A percentile compares a stretch with the other conserved stretches of the same genome.
Conservation (phyloP, 768 basidiomycete genomes). For the Tulasnella sp. region DNA sequence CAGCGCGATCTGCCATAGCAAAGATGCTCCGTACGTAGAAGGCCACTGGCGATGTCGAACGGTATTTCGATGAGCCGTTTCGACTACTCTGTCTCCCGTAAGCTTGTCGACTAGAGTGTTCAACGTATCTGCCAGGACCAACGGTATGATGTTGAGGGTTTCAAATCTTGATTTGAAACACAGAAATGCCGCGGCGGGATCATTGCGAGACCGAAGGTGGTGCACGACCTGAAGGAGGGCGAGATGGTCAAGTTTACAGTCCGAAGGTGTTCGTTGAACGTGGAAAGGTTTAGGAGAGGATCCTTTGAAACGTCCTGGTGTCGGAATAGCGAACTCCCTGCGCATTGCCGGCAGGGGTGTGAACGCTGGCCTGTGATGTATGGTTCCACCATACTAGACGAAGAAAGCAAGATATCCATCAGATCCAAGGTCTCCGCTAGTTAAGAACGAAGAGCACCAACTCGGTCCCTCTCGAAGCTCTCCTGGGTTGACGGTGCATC, state of each 20-base stretch:
- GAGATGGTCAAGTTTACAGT: background rate
- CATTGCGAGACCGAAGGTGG: slow-evolving; percentile 14
- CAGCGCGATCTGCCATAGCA: background rate
- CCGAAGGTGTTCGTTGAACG: background rate
- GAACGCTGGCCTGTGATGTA: background rate
- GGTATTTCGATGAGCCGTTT: background rate
- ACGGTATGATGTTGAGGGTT: background rate
- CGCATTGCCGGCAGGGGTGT: background rate
- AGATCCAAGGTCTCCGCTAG: background rate
- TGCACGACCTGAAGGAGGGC: background rate
- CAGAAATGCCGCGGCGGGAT: background rate
- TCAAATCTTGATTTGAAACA: slow-evolving; percentile 4
- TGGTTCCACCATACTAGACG: background rate
- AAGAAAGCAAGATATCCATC: background rate
- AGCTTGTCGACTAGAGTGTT: background rate
- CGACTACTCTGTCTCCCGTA: background rate
- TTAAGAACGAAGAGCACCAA: background rate
- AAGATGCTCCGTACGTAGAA: background rate
- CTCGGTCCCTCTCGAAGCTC: background rate
- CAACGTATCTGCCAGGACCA: background rate
- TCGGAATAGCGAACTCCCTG: background rate
- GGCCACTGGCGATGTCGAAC: background rate
- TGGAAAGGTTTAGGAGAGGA: background rate
- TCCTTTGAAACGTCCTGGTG: background rate
- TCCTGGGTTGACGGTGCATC: background rate